Base-by-base conservation (phyloP, 371 early-diverging fungal species). In the Haplosporangium sp. region DNA sequence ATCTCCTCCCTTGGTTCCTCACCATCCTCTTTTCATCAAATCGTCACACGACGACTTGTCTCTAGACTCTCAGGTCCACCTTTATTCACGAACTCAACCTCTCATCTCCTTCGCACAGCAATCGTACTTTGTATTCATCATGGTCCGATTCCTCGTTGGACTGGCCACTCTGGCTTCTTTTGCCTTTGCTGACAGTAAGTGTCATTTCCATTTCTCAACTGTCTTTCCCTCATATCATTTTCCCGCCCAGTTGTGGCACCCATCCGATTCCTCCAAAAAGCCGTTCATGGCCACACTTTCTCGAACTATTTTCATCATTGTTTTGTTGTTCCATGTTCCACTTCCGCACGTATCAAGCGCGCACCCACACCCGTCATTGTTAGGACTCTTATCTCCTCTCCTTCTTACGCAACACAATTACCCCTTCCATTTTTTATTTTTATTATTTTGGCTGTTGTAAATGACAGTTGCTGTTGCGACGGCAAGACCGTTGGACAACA, bases 131-230 rank as follows among this genome's bases (percentile, higher is more conserved):
- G 2, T 29, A 4, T 50, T 37, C 29, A 68, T 41, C 54, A 69
- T 74, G 74, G 69, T 74, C 61, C 59, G 64, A 18, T 60, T 74
- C 62, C 48, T 74, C 18, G 60, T 59, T 52, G 74, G 74, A 12
- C 47, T 74, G 46, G 61, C 59, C 61, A 23, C 69, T 11, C 42
- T 74, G 69, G 74, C 74, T 41, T 64, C 74, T 20, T 8, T 68
- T 41, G 74, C 69, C 64, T 51, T 68, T 45, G 74, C 74, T 16
- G 74, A 74, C 61, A 74, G 74, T 74, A 74, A 36, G 74, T 74
- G 58, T 42, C 48, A 45, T 10, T 20, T 18, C 23, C 40, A 29
- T 29, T 29, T 4, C 29, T 4, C 29, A 29, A 29, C 29, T 2
- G 29, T 48, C 64, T 45, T 45, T 29, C 10, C 50, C 21, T 36